Percentiles rank a stretch among this genome's conserved stretches.
Conservation (phyloP, 192 early-diverging fungal species). For the Coemansia sp. region DNA sequence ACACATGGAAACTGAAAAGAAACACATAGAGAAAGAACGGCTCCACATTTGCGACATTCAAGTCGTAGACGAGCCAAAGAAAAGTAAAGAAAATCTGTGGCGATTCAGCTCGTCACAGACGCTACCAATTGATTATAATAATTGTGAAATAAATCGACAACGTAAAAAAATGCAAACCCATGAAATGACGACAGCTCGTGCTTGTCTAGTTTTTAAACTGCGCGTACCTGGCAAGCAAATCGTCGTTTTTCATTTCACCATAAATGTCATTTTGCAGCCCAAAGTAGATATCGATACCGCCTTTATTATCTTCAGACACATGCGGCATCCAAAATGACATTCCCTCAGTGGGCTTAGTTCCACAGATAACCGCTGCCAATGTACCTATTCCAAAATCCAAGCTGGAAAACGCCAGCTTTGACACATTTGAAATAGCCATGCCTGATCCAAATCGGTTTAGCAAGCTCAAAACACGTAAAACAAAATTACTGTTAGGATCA, state of each 20-base stretch:
- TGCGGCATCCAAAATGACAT: slow-evolving; percentile 25
- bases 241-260: slow-evolving; percentile 14
- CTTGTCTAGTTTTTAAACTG: slow-evolving; percentile 16
- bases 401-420: slow-evolving; percentile 22
- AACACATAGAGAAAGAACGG: no score
- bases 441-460: slow-evolving; percentile 7
- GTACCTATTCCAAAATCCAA: slow-evolving; percentile 28
- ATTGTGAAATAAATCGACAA: no score
- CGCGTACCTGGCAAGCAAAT: slow-evolving; percentile 11
- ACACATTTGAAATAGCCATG: slow-evolving; percentile 29
- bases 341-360: slow-evolving; percentile 15
- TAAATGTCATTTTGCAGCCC: slow-evolving; percentile 14
- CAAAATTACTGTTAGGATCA: slow-evolving; percentile 14
- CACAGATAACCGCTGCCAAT: slow-evolving; percentile 9
- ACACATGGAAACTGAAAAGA: no score
- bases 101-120: no score
- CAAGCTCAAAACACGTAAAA: slow-evolving; percentile 10
- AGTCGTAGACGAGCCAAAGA: no score
- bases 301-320: slow-evolving; percentile 8
- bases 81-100: no score
- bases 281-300: slow-evolving; percentile 28
- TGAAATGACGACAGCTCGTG: background rate
- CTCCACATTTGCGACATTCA: no score
- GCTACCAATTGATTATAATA: no score
- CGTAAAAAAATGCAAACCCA: no score